A percentile compares a stretch with the other conserved stretches of the same genome.
Conservation (phyloP, 2,329 filamentous ascomycete genomes). For the Ascocoryne sarcoides region DNA sequence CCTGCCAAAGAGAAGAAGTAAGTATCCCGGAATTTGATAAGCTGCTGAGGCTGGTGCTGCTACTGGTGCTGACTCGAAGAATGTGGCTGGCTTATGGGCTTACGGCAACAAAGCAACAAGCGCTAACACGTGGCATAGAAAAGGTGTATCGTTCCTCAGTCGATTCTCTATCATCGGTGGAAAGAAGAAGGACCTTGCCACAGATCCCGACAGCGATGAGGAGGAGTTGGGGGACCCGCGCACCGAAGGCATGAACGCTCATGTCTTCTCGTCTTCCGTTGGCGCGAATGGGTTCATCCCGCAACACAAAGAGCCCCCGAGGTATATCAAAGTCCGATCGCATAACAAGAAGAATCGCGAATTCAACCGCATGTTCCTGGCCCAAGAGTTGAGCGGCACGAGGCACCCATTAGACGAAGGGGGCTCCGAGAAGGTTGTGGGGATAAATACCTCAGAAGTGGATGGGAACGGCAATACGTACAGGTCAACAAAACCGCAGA, state of each 20-base stretch:
- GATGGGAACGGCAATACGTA: neutral
- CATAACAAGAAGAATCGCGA: slow-evolving; percentile 74
- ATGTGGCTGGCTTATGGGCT: slow-evolving; percentile 17
- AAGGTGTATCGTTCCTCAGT: slow-evolving; percentile 83
- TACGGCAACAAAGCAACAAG: neutral
- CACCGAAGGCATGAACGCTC: slow-evolving; percentile 73
- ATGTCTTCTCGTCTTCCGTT: slow-evolving; percentile 70
- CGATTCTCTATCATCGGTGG: slow-evolving; percentile 64
- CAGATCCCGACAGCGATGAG: slow-evolving; percentile 49
- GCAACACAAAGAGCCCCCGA: slow-evolving; percentile 76
- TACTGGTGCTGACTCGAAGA: slow-evolving; percentile 13
- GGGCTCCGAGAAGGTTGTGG: neutral
- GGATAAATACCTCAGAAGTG: too few relatives aligned
- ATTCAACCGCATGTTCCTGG: slow-evolving; percentile 82
- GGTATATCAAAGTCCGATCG: slow-evolving; percentile 78
- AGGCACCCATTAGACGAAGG: slow-evolving; percentile 28
- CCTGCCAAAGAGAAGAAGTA: slow-evolving; percentile 56
- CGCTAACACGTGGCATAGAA: slow-evolving; percentile 42
- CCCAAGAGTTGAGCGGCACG: slow-evolving; percentile 73
- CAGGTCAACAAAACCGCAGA: slow-evolving; percentile 18
- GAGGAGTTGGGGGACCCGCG: slow-evolving; percentile 62
- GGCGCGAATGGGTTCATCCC: slow-evolving; percentile 68
- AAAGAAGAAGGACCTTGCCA: slow-evolving; percentile 58
- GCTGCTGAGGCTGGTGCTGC: neutral
- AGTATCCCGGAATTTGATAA: slow-evolving; percentile 26